Base-by-base conservation (phyloP, 2,329 filamentous ascomycete genomes). In the Stemphylium vesicarium region DNA sequence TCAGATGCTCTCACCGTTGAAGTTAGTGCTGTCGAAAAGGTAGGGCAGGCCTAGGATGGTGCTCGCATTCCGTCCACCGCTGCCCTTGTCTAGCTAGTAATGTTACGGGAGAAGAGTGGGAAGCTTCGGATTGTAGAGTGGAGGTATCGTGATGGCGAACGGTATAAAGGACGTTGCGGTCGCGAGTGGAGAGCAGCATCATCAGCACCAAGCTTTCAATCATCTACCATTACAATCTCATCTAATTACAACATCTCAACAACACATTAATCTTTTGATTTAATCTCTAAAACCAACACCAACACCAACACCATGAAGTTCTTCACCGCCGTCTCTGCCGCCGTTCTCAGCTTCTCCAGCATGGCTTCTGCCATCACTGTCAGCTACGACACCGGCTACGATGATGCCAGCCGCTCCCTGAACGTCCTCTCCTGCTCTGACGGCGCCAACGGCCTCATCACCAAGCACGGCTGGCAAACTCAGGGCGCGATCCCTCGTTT, bases 381-480 rank as follows among this genome's bases (percentile, higher is more conserved):
- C 68, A 88, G 87, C 61, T 94, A 88, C 76, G 90, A 93, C 77
- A 77, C 78, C 16, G 85, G 82, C 70, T 95, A 91, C 78, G 90
- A 93, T 70, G 78, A 88, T 59, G 72, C 72, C 40, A 62, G 63
- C 56, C 82, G 85, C 53, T 79, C 83, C 39, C 73, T 93, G 50
- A 80, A 76, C 31, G 73, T 69, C 4, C 81, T 92, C 39, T 73
- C 86, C 57, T 92, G 88, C 83, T 88, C 85, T 29, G 85, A 91
- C 69, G 88, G 88, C 50, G 41, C 59, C 57, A 88, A 90, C 75
- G 88, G 88, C 53, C 81, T 91, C 58, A 84, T 84, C 59, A 85
- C 82, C 65, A 82, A 80, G 66, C 85, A 84, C 77, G 80, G 80
- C 64, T 89, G 84, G 84, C 69, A 71, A 45, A 81, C 77, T 4